phyloP scores from a whole-genome alignment of 2,329 filamentous ascomycete species.

The Fusarium mangiferae region DNA sequence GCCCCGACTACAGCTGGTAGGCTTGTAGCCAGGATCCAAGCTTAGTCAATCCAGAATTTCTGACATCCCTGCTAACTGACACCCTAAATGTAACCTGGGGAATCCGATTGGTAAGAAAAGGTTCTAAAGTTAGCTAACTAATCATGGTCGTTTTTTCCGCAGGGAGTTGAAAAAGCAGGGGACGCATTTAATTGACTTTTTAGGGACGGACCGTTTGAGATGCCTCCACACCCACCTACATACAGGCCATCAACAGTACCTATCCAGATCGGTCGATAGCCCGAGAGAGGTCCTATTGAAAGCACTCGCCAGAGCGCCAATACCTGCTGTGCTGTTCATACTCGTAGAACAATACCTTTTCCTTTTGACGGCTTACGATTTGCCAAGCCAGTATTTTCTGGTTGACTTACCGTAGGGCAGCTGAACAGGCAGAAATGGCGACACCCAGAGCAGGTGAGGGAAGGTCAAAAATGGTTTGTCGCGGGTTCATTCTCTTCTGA shows the following conservation, averaged over 20 bases:
- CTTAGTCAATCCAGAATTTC: background rate
- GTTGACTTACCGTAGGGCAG: background rate
- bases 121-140: too few relatives aligned
- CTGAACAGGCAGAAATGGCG: fast-evolving
- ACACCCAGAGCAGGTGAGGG: fast-evolving
- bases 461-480: fast-evolving
- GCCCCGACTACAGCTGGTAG: background rate
- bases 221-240: background rate
- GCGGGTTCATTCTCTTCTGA: fast-evolving
- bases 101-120: background rate
- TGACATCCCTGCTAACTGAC: background rate
- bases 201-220: background rate
- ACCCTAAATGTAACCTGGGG: background rate
- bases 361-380: fast-evolving
- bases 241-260: background rate
- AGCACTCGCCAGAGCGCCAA: background rate
- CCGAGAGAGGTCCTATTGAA: background rate
- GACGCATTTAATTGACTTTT: background rate
- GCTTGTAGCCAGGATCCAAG: too few relatives aligned
- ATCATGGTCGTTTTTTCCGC: background rate
- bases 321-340: background rate
- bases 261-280: background rate
- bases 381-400: fast-evolving
- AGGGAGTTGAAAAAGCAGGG: background rate
- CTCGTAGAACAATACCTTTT: background rate